Conservation (phyloP, 352 stramenopile genomes). For the Globisporangium uncinulatum region DNA sequence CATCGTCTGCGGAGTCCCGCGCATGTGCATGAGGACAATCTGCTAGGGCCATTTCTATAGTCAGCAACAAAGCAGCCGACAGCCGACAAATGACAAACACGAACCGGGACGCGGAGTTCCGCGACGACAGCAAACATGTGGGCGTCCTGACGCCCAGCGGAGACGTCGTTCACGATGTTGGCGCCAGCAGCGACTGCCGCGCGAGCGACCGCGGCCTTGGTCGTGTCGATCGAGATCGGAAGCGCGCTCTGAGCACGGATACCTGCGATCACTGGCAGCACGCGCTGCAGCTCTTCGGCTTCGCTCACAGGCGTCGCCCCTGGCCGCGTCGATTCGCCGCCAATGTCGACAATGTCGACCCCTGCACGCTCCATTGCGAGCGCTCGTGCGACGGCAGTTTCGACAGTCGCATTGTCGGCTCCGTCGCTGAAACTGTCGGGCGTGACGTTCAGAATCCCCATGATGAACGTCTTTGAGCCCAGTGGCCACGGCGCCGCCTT, state of each 20-base stretch:
- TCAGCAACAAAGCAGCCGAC: not conserved
- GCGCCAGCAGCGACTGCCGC: conserved; percentile 90
- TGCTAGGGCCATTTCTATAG: conserved; percentile 19
- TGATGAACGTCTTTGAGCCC: conserved; percentile 84
- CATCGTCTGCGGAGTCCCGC: conserved; percentile 96
- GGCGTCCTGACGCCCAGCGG: conserved; percentile 88
- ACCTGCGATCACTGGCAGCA: conserved; percentile 91
- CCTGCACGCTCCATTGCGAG: conserved; percentile 88
- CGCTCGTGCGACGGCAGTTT: conserved; percentile 75
- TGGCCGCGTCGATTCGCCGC: conserved; percentile 98
- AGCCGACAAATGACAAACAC: not conserved
- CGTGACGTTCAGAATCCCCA: conserved; percentile 99
- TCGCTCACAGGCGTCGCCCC: conserved; percentile 83
- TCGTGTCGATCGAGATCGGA: conserved; percentile 97
- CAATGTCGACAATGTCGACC: conserved; percentile 96
- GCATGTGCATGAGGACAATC: conserved; percentile 97
- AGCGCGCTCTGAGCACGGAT: conserved; percentile 77
- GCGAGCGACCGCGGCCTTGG: conserved; percentile 87
- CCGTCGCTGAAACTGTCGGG: conserved; percentile 96
- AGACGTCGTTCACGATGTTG: conserved; percentile 98
- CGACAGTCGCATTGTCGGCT: conserved; percentile 30
- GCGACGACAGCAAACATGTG: conserved; percentile 90
- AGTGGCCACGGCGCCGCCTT: conserved; percentile 41
- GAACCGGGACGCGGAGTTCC: conserved; percentile 74
- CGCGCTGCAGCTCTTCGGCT: conserved; percentile 89